Percentiles rank a stretch among this genome's conserved stretches.
Conservation (phyloP, 202 grass and related monocot species). For the Schoenoplectus tabernaemontani region DNA sequence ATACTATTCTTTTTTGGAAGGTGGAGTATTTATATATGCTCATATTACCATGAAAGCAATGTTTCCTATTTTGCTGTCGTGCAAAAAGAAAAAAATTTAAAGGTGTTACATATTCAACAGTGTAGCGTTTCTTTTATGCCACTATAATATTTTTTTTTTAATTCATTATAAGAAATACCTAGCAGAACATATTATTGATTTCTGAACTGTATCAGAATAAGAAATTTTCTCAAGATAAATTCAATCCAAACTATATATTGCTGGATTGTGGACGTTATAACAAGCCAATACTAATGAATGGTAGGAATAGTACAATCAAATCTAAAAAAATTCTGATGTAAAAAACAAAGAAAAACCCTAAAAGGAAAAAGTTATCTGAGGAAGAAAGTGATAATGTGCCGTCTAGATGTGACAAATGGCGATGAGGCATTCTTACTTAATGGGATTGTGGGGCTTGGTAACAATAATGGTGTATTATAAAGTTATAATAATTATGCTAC, state of each 20-base stretch:
- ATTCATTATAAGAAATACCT: not conserved
- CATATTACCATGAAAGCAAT: not conserved
- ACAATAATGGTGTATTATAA: slow-evolving; percentile 14
- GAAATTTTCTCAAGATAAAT: not conserved
- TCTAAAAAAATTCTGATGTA: not conserved
- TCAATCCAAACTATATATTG: not conserved
- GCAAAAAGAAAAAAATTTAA: not conserved
- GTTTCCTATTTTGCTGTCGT: not conserved
- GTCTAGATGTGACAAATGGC: slow-evolving; percentile 23
- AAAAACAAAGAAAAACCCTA: not conserved
- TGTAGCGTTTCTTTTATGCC: not conserved
- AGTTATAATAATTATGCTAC: slow-evolving; percentile 14
- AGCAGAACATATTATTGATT: not conserved
- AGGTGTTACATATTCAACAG: not conserved
- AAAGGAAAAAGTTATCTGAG: not conserved
- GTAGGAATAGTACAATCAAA: not conserved
- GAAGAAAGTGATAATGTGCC: slow-evolving; percentile 17
- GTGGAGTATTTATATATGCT: not conserved
- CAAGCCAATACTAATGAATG: not conserved
- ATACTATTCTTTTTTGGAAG: not conserved
- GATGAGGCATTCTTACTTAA: slow-evolving; percentile 20
- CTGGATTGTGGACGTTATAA: not conserved
- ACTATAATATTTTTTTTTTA: not conserved
- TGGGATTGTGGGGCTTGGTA: slow-evolving; percentile 24
- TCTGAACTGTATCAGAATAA: not conserved